Base-by-base conservation (phyloP, 2,329 filamentous ascomycete genomes). In the Ampelomyces quisqualis region DNA sequence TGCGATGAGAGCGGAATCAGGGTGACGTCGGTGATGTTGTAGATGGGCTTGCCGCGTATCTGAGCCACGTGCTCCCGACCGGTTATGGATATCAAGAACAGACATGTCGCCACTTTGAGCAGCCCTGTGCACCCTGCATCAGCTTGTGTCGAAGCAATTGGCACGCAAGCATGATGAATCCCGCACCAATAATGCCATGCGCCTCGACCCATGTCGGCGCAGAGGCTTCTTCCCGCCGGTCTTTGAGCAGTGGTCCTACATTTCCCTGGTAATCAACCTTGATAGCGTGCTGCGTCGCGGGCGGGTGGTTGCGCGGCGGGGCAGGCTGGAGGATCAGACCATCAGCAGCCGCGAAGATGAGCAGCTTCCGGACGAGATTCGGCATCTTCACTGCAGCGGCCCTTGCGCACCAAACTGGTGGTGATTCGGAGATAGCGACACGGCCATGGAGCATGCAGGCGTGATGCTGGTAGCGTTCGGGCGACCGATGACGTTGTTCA, bases 31-130 rank as follows among this genome's bases (percentile, higher is more conserved):
- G 86, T 93, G 45, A 96, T 81, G 26, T 89, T 84, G 67, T 94
- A 98, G 40, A 97, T 75, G 0, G 90, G 85, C 40, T 80, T 84
- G 5, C 88, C 89, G 51, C 84, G 82, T 34, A 97, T 82, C 51
- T 90, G 85, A 3, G 93, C 93, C 34, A 97, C 90, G 66, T 95
- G 88, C 59, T 94, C 81, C 32, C 91, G 86, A 43, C 83, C 81
- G 15, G 85, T 90, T 58, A 98, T 94, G 8, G 88, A 85, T 43
- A 98, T 80, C 5, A 98, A 79, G 68, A 91, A 97, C 50, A 83
- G 87, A 19, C 84, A 79, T 24, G 83, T 86, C 15, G 90, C 87
- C 45, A 97, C 80, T 23, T 84, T 88, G 30, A 98, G 79, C 1
- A 98, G 73, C 15, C 93, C 91, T 97, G 13, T 29, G 13, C 9